phyloP scores from a whole-genome alignment of 495 filamentous ascomycete species.

The Hypoxylon fuscum region DNA sequence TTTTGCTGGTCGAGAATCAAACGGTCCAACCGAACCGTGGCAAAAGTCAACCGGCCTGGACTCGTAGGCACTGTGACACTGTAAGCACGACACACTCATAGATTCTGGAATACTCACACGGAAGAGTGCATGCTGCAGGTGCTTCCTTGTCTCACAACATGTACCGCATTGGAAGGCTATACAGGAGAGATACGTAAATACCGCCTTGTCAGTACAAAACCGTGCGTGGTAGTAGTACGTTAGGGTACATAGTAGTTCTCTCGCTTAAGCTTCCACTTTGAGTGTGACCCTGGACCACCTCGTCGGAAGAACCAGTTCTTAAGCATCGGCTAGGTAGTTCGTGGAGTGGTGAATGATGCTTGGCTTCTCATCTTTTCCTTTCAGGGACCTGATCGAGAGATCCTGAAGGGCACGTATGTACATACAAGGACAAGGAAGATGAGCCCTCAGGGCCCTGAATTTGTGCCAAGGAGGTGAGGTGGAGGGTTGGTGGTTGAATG shows the following conservation, averaged over 20 bases:
- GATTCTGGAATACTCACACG: slow-evolving; percentile 40
- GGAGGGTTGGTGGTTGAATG: slow-evolving; percentile 26
- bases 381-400: slow-evolving; percentile 25
- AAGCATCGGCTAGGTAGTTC: slow-evolving; percentile 9
- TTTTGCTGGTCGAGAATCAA: slow-evolving; percentile 21
- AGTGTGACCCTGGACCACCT: slow-evolving; percentile 1
- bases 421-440: slow-evolving; percentile 15
- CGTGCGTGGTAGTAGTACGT: too few species aligned
- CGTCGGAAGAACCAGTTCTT: slow-evolving; percentile 14
- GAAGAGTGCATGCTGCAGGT: slow-evolving; percentile 38
- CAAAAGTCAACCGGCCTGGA: slow-evolving; percentile 32
- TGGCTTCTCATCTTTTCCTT: background rate
- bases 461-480: slow-evolving; percentile 28
- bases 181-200: slow-evolving; percentile 27
- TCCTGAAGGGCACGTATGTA: too few species aligned
- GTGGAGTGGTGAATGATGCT: background rate
- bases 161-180: slow-evolving; percentile 22
- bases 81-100: slow-evolving; percentile 43
- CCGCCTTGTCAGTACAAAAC: slow-evolving; percentile 25
- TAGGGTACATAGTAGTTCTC: background rate
- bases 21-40: slow-evolving; percentile 34
- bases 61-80: slow-evolving; percentile 35
- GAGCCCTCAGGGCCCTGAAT: slow-evolving; percentile 26
- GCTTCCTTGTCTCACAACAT: slow-evolving; percentile 35
- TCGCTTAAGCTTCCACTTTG: background rate